These are phyloP conservation scores for Trichosporon asahii DNA, from an alignment of 1,284 basidiomycete species.

Conservation along the genomic window DNA sequence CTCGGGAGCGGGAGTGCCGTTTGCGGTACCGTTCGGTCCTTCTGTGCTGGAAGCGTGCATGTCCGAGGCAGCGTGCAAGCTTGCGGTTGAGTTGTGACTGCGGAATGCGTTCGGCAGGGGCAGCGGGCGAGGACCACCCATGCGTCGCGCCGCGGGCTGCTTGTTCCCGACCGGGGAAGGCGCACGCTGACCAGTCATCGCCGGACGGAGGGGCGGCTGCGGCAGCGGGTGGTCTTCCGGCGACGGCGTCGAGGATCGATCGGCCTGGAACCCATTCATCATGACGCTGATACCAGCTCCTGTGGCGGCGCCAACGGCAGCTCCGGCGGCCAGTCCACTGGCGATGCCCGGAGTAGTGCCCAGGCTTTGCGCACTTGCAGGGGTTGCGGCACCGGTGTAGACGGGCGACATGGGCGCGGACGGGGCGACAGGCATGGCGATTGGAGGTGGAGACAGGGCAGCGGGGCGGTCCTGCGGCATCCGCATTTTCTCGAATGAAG, in stretches of 20 bases:
- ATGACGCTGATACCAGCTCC: neutral
- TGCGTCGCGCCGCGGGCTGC: constrained; percentile 5
- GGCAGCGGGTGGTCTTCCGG: neutral
- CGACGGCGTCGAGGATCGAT: constrained; percentile 1
- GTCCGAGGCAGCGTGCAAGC: neutral
- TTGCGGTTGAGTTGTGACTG: constrained; percentile 7
- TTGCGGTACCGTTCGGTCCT: constrained; percentile 11
- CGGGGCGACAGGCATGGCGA: neutral
- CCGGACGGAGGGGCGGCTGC: neutral
- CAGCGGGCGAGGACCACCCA: constrained; percentile 28
- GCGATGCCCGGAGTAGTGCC: neutral
- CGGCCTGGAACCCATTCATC: neutral
- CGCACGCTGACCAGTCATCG: neutral
- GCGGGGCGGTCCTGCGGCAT: neutral
- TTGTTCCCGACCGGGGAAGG: neutral
- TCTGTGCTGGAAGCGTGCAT: neutral
- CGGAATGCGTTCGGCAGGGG: constrained; percentile 43
- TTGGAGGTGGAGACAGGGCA: neutral
- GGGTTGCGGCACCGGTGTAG: neutral
- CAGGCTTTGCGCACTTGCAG: neutral
- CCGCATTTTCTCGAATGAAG: neutral
- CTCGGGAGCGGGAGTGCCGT: constrained; percentile 1
- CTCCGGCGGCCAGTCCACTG: neutral
- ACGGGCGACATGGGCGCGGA: neutral
- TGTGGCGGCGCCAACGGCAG: neutral